Percentiles rank a stretch among this genome's conserved stretches.
phyloP scores from a whole-genome alignment of 352 stramenopile species.

The Phytophthora brassicae region DNA sequence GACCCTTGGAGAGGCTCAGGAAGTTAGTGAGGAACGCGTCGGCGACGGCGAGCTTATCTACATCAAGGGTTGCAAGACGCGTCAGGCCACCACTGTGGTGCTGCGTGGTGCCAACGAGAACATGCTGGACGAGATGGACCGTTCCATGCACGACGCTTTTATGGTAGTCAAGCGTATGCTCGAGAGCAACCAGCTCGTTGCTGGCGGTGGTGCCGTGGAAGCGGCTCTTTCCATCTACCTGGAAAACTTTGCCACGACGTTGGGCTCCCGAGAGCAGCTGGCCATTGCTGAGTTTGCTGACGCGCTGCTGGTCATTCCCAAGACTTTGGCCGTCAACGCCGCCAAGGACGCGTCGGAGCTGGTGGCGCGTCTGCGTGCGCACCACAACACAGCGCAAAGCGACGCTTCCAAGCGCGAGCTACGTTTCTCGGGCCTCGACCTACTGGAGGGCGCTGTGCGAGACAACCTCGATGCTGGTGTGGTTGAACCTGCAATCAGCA shows the following conservation, averaged over 20 bases:
- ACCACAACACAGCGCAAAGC: conserved; percentile 96
- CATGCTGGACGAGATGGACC: conserved; percentile 99
- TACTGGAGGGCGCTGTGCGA: conserved; percentile 93
- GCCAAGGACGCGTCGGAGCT: conserved; percentile 99
- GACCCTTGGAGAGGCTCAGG: conserved; percentile 91
- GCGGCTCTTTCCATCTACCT: conserved; percentile 98
- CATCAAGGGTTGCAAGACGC: conserved; percentile 96
- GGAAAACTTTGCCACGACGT: conserved; percentile 96
- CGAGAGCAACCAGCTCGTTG: conserved; percentile 98
- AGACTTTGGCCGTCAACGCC: conserved; percentile 98
- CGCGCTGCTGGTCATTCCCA: conserved; percentile 97
- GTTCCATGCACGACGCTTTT: conserved; percentile 98
- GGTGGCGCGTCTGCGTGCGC: conserved; percentile 95
- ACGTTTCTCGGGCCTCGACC: conserved; percentile 94
- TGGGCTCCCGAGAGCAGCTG: conserved; percentile 97
- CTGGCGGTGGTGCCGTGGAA: conserved; percentile 97
- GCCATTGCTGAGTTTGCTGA: conserved; percentile 99
- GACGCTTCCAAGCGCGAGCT: conserved; percentile 75
- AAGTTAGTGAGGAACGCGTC: conserved; percentile 96
- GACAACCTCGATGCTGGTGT: conserved; percentile 97
- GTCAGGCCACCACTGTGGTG: conserved; percentile 95
- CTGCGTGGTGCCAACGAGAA: conserved; percentile 99
- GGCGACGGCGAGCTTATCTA: conserved; percentile 99
- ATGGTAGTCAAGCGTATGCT: conserved; percentile 99
- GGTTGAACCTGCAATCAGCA: conserved; percentile 99